Evolutionary conservation across 371 early-diverging fungal genomes (phyloP).

Genomic region (Gilbertella persicaria): DNA sequence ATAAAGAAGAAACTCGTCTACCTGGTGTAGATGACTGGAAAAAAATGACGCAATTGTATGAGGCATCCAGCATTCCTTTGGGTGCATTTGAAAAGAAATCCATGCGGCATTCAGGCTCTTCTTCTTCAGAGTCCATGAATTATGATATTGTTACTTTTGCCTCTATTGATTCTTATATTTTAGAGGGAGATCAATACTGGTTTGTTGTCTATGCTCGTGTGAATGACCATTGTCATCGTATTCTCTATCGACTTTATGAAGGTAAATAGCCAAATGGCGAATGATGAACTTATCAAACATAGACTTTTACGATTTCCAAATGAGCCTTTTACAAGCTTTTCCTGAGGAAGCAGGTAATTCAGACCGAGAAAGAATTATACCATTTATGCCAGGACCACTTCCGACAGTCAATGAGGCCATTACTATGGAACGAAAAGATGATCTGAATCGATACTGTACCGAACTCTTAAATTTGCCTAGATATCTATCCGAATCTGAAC

Average conservation of each 20-base stretch:
- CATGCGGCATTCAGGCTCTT: conserved; percentile 7
- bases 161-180: conserved; percentile 57
- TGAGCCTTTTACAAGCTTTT: conserved; percentile 63
- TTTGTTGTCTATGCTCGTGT: conserved; percentile 61
- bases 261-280: conserved; percentile 14
- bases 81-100: conserved; percentile 17
- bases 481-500: conserved; percentile 51
- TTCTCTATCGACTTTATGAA: conserved; percentile 68
- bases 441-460: conserved; percentile 67
- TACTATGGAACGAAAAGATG: conserved; percentile 49
- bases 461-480: conserved; percentile 58
- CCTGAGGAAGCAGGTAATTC: conserved; percentile 68
- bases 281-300: neutral
- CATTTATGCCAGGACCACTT: conserved; percentile 70
- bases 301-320: conserved; percentile 78
- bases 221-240: conserved; percentile 44
- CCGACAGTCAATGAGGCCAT: conserved; percentile 50
- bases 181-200: conserved; percentile 61
- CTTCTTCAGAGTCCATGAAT: conserved; percentile 7
- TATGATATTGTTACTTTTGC: conserved; percentile 42
- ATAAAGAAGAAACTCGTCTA: conserved; percentile 53
- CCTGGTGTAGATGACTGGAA: conserved; percentile 77
- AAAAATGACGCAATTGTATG: conserved; percentile 51
- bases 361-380: conserved; percentile 61
- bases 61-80: conserved; percentile 50